Evolutionary conservation across 176 grass and related monocot genomes (phyloP).

Genomic region (Raddia guianensis): DNA sequence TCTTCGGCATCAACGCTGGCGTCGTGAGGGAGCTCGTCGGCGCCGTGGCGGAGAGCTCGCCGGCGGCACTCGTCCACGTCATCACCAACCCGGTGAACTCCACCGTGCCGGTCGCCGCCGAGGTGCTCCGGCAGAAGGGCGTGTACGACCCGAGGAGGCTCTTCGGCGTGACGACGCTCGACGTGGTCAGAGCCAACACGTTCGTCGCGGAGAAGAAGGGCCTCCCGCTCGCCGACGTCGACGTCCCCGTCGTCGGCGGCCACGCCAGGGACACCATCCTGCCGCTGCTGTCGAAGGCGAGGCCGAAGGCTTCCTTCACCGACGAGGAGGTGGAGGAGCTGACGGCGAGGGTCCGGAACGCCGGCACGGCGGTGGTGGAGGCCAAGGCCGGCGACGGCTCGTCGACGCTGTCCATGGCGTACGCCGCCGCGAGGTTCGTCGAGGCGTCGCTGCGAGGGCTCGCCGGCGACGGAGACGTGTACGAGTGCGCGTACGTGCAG

Average conservation of each 20-base stretch:
- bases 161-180: constrained; percentile 59
- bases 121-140: constrained; percentile 48
- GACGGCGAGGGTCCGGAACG: constrained; percentile 40
- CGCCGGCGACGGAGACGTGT: constrained; percentile 46
- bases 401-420: constrained; percentile 49
- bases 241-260: constrained; percentile 58
- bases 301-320: constrained; percentile 46
- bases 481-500: constrained; percentile 57
- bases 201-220: constrained; percentile 44
- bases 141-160: constrained; percentile 54
- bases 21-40: constrained; percentile 42
- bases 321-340: constrained; percentile 53
- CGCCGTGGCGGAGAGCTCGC: constrained; percentile 57
- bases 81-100: constrained; percentile 52
- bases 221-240: constrained; percentile 55
- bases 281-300: constrained; percentile 55
- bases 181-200: constrained; percentile 56
- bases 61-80: constrained; percentile 50
- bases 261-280: constrained; percentile 41
- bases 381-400: constrained; percentile 50
- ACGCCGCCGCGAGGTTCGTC: constrained; percentile 55
- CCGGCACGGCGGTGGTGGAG: constrained; percentile 46
- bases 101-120: constrained; percentile 57
- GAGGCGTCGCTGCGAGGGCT: constrained; percentile 50
- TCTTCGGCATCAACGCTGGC: constrained; percentile 52